Conservation (phyloP, 2,329 filamentous ascomycete genomes). For the Talaromyces sp. region DNA sequence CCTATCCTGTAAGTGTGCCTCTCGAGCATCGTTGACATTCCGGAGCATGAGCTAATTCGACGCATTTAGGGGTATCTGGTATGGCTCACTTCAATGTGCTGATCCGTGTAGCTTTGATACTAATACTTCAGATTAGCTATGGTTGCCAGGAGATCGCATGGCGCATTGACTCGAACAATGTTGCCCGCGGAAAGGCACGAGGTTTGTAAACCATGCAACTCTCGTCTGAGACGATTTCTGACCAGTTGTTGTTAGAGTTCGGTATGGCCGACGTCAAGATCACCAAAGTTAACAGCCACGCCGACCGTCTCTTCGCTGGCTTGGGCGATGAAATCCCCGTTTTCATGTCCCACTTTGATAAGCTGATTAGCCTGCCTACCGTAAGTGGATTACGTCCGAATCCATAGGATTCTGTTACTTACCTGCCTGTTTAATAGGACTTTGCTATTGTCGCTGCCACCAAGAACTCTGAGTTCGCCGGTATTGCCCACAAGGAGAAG, state of each 20-base stretch:
- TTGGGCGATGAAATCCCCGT: conserved; percentile 71
- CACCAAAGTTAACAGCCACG: conserved; percentile 59
- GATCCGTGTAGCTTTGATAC: conserved; percentile 43
- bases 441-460: conserved; percentile 77
- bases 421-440: conserved; percentile 42
- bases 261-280: conserved; percentile 70
- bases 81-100: conserved; percentile 3
- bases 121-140: conserved; percentile 52
- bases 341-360: conserved; percentile 90
- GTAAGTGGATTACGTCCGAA: conserved; percentile 3
- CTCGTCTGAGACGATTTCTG: background rate
- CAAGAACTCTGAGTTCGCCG: conserved; percentile 75
- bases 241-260: conserved; percentile 56
- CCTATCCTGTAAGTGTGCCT: conserved; percentile 59
- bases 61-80: conserved; percentile 20
- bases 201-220: conserved; percentile 10
- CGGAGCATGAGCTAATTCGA: conserved; percentile 50
- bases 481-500: conserved; percentile 60
- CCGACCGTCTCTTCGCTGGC: conserved; percentile 77
- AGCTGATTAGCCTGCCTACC: conserved; percentile 71
- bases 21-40: conserved; percentile 65
- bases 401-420: conserved; percentile 1
- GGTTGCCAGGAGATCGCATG: conserved; percentile 73
- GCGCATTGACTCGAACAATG: conserved; percentile 65
- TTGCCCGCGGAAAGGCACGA: conserved; percentile 66